phyloP scores from a whole-genome alignment of 179 eudicot genomes.

The Monotropa hypopitys region DNA sequence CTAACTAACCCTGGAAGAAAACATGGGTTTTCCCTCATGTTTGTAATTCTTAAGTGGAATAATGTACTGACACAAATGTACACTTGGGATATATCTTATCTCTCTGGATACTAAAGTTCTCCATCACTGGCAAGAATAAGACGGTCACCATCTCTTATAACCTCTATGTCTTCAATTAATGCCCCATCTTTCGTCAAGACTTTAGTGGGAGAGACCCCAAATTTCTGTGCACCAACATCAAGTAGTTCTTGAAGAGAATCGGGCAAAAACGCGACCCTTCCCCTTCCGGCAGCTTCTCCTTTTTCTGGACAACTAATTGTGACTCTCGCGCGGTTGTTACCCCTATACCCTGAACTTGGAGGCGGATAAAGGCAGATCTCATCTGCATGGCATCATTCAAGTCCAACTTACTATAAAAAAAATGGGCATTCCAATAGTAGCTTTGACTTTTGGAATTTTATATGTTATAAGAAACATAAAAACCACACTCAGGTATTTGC shows the following conservation, averaged over 20 bases:
- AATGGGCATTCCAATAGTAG: background rate
- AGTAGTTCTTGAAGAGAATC: slow-evolving; percentile 38
- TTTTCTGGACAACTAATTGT: slow-evolving; percentile 40
- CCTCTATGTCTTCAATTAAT: slow-evolving; percentile 45
- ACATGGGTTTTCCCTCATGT: background rate
- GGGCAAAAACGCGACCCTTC: slow-evolving; percentile 53
- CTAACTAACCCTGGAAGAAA: background rate
- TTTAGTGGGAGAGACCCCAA: slow-evolving; percentile 31
- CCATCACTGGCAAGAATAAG: slow-evolving; percentile 30
- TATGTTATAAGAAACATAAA: background rate
- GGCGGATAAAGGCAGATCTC: slow-evolving; percentile 11
- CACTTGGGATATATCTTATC: background rate
- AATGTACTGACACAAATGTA: background rate
- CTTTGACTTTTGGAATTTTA: background rate
- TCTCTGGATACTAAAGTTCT: background rate
- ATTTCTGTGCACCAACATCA: slow-evolving; percentile 36
- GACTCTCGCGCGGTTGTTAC: slow-evolving; percentile 30
- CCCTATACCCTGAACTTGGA: slow-evolving; percentile 11
- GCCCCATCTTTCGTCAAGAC: slow-evolving; percentile 52
- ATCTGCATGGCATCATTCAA: background rate
- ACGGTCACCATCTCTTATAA: slow-evolving; percentile 70
- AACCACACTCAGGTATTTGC: background rate
- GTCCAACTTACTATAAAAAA: background rate
- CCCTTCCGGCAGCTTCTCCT: slow-evolving; percentile 21
- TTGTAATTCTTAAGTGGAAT: background rate